These are phyloP conservation scores for Rhododendron molle DNA, from an alignment of 148 eudicot genomes.

Conservation along the genomic window DNA sequence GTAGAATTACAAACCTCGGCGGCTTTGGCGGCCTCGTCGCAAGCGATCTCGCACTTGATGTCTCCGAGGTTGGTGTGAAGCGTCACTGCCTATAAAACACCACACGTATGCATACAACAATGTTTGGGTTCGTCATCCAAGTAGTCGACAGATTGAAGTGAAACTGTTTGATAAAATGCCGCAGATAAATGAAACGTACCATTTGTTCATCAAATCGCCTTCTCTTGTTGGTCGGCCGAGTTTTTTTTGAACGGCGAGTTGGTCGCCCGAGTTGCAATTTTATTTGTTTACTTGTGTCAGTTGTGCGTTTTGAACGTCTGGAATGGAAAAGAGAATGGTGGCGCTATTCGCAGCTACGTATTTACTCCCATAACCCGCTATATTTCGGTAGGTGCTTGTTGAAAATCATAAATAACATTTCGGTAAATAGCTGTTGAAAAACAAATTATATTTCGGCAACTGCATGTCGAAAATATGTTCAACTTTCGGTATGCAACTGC, in stretches of 20 bases:
- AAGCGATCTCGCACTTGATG: constrained; percentile 81
- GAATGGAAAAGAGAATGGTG: background rate
- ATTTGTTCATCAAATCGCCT: constrained; percentile 2
- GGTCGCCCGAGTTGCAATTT: background rate
- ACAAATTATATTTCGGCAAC: no score
- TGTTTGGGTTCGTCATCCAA: background rate
- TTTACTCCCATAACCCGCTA: no score
- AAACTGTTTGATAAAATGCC: constrained; percentile 9
- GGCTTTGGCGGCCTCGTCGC: constrained; percentile 81
- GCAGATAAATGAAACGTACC: constrained; percentile 7
- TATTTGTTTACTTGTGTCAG: background rate
- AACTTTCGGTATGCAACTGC: no score
- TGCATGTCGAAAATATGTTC: no score
- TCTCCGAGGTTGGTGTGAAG: constrained; percentile 89
- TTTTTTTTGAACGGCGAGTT: no score
- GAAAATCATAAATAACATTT: no score
- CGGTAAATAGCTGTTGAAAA: no score
- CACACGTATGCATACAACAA: background rate
- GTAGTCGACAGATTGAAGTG: background rate
- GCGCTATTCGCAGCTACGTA: no score
- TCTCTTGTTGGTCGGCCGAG: background rate
- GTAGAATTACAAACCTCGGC: constrained; percentile 48
- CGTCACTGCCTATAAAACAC: constrained; percentile 63
- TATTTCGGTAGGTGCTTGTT: no score
- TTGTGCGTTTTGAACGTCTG: background rate